Base-by-base conservation (phyloP, 306 rosid genomes). In the Leucaena leucocephala region DNA sequence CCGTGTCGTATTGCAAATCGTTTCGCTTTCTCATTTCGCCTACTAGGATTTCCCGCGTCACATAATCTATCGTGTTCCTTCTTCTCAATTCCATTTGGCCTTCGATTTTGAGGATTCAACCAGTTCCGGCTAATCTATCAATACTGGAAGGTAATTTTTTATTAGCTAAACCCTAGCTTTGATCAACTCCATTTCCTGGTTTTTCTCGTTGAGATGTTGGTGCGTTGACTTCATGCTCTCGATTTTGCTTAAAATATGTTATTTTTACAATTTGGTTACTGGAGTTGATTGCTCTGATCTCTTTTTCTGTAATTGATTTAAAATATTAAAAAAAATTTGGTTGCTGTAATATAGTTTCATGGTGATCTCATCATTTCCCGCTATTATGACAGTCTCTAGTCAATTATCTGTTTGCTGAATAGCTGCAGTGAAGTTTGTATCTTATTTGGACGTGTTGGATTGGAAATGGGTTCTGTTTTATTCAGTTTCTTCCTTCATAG, bases 121-220 rank as follows among this genome's bases (percentile, higher is more conserved):
- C 58, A 84, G 81, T 82, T 83, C 85, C 80, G 22, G 57, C 78
- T 86, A 80, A 81, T 87, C 76, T 81, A 84, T 75, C 43, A 81
- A 81, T 72, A 71, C 79, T 73, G 63, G 71, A 34, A 89, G 96
- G 98, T 94, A 85, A 76, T 5, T 22, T 72, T 52, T 54, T 4
- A 8, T 72, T 54, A 11, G 44, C 15, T 11, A 83, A 90, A 73
- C 87, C 89, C 86, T 74, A 82, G 44, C 58, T 81, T 35, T 81
- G 75, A 62, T 74, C 72, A 71, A 27, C 36, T 19, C 62, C 46
- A 69, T 74, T 68, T 17, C 49, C 34, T 22, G 40, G 7, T 22
- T 38, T 19, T 65, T 35, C 43, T 78, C 73, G 38, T 73, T 44
- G 72, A 70, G 61, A 45, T 48, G 45, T 65, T 57, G 43, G 57